Evolutionary conservation across 83 land plant genomes (phyloP).

Genomic region (Thuja plicata): DNA sequence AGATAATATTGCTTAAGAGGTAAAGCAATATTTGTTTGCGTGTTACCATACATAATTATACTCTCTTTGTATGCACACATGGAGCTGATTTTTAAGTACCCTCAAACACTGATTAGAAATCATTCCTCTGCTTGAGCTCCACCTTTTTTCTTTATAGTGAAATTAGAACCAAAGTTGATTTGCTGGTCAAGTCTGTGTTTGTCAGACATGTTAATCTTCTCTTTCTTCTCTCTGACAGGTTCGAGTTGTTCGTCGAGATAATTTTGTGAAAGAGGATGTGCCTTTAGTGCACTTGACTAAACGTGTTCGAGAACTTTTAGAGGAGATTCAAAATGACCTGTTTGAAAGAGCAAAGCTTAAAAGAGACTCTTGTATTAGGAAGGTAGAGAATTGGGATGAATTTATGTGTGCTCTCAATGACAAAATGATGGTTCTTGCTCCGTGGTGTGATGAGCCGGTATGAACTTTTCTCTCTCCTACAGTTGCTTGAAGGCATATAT

Average conservation of each 20-base stretch:
- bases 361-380: conserved; percentile 77
- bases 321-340: conserved; percentile 64
- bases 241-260: conserved; percentile 91
- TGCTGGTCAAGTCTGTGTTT: not conserved
- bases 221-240: conserved; percentile 41
- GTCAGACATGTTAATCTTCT: not conserved
- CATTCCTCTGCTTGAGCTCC: not conserved
- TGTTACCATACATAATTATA: not conserved
- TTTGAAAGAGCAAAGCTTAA: conserved; percentile 79
- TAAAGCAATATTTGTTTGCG: not conserved
- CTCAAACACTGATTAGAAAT: not conserved
- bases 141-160: not conserved
- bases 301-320: conserved; percentile 52
- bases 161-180: not conserved
- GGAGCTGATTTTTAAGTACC: not conserved
- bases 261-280: conserved; percentile 63
- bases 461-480: not conserved
- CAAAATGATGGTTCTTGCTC: conserved; percentile 96
- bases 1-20: not conserved
- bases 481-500: not conserved
- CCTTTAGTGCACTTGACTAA: conserved; percentile 51
- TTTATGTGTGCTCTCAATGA: conserved; percentile 71
- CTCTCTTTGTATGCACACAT: not conserved
- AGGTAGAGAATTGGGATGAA: conserved; percentile 86
- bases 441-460: conserved; percentile 99